Conservation (phyloP, 2,329 filamentous ascomycete genomes). For the Colletotrichum destructivum region DNA sequence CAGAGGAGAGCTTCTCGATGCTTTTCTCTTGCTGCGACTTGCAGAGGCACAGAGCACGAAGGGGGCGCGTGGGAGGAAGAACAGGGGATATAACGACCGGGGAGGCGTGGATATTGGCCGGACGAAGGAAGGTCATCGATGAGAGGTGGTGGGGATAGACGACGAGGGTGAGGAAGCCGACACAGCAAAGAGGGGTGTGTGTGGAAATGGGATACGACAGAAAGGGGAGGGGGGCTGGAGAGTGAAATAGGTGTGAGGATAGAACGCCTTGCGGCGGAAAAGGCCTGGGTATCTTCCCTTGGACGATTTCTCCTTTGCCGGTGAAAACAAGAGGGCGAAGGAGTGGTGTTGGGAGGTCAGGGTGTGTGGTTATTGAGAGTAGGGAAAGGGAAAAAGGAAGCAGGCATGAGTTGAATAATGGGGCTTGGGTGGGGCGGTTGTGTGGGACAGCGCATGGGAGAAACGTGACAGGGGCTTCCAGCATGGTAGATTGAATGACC, state of each 20-base stretch:
- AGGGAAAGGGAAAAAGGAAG: constrained; percentile 20
- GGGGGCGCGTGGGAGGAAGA: constrained; percentile 22
- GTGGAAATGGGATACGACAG: constrained; percentile 24
- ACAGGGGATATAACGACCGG: constrained; percentile 42
- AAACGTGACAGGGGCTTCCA: constrained; percentile 65
- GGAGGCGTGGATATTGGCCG: constrained; percentile 32
- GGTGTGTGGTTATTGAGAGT: neutral
- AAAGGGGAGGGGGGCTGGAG: constrained; percentile 31
- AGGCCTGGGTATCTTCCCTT: neutral
- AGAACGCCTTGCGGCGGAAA: constrained; percentile 25
- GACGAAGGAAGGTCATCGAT: constrained; percentile 12
- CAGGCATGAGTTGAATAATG: constrained; percentile 1
- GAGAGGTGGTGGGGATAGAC: constrained; percentile 7
- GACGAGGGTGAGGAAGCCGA: constrained; percentile 18
- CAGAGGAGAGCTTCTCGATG: constrained; percentile 38
- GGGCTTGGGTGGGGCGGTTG: constrained; percentile 39
- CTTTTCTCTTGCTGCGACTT: constrained; percentile 39
- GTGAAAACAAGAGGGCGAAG: neutral
- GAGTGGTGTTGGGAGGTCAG: neutral
- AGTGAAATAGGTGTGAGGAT: constrained; percentile 20
- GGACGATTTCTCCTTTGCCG: neutral
- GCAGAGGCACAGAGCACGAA: constrained; percentile 33
- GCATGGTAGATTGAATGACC: constrained; percentile 67
- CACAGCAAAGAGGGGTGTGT: constrained; percentile 2
- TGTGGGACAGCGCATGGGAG: constrained; percentile 65